Evolutionary conservation across 768 basidiomycete species (phyloP), one percentile per base, ranked within the genome.

Genomic region (Kockovaella imperatae): DNA sequence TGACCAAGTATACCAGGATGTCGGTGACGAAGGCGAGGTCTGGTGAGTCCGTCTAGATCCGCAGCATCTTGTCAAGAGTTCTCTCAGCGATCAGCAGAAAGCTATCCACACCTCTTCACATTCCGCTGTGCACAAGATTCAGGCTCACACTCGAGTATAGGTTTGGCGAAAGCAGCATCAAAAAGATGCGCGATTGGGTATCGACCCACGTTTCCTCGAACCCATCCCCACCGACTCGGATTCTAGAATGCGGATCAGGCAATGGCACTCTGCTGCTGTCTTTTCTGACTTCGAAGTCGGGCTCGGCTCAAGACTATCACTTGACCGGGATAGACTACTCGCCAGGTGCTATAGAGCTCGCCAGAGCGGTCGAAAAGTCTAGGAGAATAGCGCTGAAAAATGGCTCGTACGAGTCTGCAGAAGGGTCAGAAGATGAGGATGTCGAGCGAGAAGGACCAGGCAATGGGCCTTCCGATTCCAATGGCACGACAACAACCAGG

Each of bases 1-100:
- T 10, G 15, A 28, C 36, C 51, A 56, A 25, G 18, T 41, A 7
- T 24, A 38, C 2, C 23, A 64, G 43, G 73, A 74, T 42, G 68
- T 72, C 4, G 74, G 74, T 1, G 74, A 74, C 42, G 73, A 74
- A 47, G 74, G 74, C 6, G 74, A 75, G 52, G 67, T 75, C 24
- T 75, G 74, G 73, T 74, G 8, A 46, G 72, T 42, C 31, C 10
- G 15, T n/a, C 17, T 25, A 32, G 21, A 1, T n/a, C 11, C 17
- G 8, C 1, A 18, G 2, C 3, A 0, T 3, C 24, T 3, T 38
- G 31, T 32, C 43, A 35, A 29, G 35, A n/a, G 14, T 26, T 15
- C 42, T 44, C n/a, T n/a, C n/a, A n/a, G n/a, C n/a, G n/a, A n/a
- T n/a, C n/a, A n/a, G n/a, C n/a, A n/a, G n/a, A n/a, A n/a, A n/a